Percentiles rank a stretch among this genome's conserved stretches.
Conservation (phyloP, 2,329 filamentous ascomycete species). For the Celoporthe dispersa region DNA sequence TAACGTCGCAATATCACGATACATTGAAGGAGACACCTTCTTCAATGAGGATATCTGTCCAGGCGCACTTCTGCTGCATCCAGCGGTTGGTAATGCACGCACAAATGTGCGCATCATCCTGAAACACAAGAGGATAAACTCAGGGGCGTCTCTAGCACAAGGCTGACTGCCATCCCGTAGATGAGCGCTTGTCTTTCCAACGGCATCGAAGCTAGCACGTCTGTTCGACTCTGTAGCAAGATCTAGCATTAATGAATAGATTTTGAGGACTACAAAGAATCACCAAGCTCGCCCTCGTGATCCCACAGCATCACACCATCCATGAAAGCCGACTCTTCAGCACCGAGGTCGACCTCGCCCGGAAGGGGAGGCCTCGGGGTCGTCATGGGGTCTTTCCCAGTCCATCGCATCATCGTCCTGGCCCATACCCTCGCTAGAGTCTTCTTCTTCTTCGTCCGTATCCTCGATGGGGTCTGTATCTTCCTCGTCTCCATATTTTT, state of each 20-base stretch:
- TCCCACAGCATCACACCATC: not conserved
- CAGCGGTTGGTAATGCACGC: not conserved
- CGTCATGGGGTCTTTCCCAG: not conserved
- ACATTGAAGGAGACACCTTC: not conserved
- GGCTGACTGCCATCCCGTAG: not conserved
- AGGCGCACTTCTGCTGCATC: not conserved
- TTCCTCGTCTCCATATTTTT: not conserved
- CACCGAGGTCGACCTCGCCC: not conserved
- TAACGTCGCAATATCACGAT: not conserved
- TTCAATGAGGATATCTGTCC: not conserved
- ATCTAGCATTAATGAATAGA: not conserved
- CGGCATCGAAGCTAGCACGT: not conserved
- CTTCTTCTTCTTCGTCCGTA: not conserved
- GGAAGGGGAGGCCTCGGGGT: not conserved
- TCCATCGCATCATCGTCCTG: not conserved
- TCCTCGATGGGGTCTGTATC: not conserved
- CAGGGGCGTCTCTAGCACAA: not conserved
- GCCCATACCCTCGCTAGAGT: too few relatives aligned
- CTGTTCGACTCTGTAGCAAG: too few relatives aligned
- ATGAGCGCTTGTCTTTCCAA: not conserved
- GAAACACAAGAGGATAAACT: not conserved
- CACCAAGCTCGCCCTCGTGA: not conserved
- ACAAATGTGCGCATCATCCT: not conserved
- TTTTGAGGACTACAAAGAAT: not conserved
- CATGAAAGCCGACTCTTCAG: not conserved